These are phyloP conservation scores for Posidonia oceanica DNA, from an alignment of 116 monocot species.

Conservation along the genomic window DNA sequence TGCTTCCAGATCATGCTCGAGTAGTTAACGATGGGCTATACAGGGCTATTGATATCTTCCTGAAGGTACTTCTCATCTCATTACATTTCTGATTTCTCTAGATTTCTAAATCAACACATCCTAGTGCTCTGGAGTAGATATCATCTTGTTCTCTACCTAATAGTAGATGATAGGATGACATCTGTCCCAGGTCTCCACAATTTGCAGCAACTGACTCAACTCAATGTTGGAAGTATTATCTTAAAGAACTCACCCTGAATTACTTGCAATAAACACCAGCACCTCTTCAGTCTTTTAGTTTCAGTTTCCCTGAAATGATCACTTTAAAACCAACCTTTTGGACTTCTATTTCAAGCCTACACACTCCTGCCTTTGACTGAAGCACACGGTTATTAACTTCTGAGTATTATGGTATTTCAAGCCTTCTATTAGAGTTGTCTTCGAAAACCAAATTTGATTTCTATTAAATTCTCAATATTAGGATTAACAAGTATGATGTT, in stretches of 20 bases:
- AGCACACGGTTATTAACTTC: not conserved
- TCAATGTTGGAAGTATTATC: no score
- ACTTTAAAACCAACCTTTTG: no score
- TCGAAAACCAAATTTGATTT: not conserved
- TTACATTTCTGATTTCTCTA: not conserved
- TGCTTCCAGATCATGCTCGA: slow-evolving; percentile 78
- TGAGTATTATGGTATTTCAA: no score
- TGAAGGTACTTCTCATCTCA: slow-evolving; percentile 46
- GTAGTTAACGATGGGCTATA: slow-evolving; percentile 73
- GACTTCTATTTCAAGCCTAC: no score
- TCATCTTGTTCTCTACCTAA: no score
- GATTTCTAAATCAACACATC: not conserved
- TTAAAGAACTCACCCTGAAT: no score
- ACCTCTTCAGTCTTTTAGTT: no score
- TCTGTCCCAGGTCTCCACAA: no score
- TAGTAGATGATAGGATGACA: not conserved
- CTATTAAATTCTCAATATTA: not conserved
- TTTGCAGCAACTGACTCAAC: no score
- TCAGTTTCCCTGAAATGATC: no score
- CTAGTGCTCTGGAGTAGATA: not conserved
- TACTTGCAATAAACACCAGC: no score
- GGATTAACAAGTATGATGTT: not conserved
- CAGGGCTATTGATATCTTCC: slow-evolving; percentile 81
- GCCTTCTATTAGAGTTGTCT: no score
- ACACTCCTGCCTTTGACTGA: not conserved